A percentile compares a stretch with the other conserved stretches of the same genome.
Evolutionary conservation across 2,329 filamentous ascomycete species (phyloP).

Genomic region (Orbilia quercus): DNA sequence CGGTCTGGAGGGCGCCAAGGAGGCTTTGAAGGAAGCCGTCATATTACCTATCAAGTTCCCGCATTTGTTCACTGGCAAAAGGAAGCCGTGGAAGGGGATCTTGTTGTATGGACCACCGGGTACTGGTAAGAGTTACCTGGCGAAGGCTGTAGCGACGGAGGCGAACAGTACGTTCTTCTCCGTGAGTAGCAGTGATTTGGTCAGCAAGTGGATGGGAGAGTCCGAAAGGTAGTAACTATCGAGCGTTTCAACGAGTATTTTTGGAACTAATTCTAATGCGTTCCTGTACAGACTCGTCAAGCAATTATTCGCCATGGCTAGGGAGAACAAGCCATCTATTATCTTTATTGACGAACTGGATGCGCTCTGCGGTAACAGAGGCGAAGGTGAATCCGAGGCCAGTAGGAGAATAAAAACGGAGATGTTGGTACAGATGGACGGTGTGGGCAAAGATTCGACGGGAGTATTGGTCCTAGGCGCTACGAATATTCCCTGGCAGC

Average conservation of each 20-base stretch:
- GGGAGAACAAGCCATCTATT: conserved; percentile 97
- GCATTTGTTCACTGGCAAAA: conserved; percentile 92
- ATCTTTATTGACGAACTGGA: conserved; percentile 99
- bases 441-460: conserved; percentile 93
- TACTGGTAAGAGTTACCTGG: conserved; percentile 96
- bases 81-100: conserved; percentile 98
- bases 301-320: conserved; percentile 95
- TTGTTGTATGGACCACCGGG: conserved; percentile 94
- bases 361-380: conserved; percentile 89
- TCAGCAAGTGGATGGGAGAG: conserved; percentile 99
- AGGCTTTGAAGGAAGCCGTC: conserved; percentile 96
- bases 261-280: neutral
- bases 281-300: conserved; percentile 83
- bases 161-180: conserved; percentile 99
- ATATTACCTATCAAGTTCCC: conserved; percentile 98
- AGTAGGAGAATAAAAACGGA: conserved; percentile 98
- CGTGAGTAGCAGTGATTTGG: conserved; percentile 94
- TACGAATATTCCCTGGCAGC: conserved; percentile 98
- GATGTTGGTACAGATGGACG: conserved; percentile 98
- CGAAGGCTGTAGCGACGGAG: conserved; percentile 97
- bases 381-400: conserved; percentile 96
- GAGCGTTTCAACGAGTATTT: neutral
- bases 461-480: conserved; percentile 94
- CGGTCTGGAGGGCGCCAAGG: conserved; percentile 91
- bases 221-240: conserved; percentile 80